Conservation (phyloP, 2,329 filamentous ascomycete genomes). For the Colletotrichum theobromicola region DNA sequence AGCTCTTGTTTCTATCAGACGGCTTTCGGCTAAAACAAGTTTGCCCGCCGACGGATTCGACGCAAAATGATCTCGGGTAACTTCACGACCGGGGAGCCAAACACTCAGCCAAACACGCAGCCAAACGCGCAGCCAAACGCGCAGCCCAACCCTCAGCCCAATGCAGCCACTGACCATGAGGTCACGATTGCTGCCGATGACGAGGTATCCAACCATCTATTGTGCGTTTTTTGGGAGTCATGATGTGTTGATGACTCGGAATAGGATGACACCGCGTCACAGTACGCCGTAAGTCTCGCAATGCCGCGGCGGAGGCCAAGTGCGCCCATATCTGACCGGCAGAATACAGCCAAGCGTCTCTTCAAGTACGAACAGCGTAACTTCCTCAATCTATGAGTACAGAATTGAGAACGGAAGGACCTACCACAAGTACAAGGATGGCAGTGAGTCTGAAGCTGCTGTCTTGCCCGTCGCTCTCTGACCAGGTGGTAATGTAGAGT, state of each 20-base stretch:
- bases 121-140: background rate
- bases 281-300: no score
- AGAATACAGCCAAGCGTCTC: no score
- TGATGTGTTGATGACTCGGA: no score
- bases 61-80: background rate
- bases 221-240: no score
- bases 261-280: no score
- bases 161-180: background rate
- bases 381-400: constrained; percentile 32
- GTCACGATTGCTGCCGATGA: background rate
- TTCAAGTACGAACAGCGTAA: constrained; percentile 25
- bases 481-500: background rate
- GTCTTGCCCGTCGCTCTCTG: fast-evolving
- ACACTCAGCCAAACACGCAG: background rate
- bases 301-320: no score
- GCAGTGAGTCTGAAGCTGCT: background rate
- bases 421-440: constrained; percentile 24
- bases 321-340: no score
- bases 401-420: constrained; percentile 14
- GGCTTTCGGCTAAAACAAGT: no score
- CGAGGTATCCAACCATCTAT: background rate
- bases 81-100: background rate
- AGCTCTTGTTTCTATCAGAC: no score
- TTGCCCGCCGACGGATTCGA: background rate
- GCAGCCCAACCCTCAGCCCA: background rate